phyloP scores from a whole-genome alignment of 768 basidiomycete species.

The Gelatoporia subvermispora region DNA sequence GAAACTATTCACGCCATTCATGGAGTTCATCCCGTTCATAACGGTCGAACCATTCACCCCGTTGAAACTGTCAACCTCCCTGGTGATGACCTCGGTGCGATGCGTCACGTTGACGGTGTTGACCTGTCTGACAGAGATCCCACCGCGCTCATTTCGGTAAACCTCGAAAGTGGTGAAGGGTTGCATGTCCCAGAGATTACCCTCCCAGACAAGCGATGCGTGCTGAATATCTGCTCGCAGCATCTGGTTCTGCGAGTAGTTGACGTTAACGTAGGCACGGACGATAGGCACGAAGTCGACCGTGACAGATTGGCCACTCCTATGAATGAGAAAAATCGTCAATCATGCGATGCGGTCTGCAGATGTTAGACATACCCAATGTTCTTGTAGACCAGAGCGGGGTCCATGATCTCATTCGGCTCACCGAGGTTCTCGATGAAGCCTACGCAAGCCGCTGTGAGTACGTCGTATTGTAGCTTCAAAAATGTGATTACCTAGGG shows the following conservation, averaged over 20 bases:
- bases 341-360: not conserved
- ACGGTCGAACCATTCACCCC: not conserved
- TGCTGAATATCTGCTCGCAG: not conserved
- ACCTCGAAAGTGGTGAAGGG: not conserved
- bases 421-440: conserved; percentile 1
- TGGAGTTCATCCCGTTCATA: not conserved
- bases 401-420: not conserved
- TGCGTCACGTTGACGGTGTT: not conserved
- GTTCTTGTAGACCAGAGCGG: not conserved
- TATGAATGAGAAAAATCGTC: not conserved
- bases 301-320: not conserved
- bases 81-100: not conserved
- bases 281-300: conserved; percentile 5
- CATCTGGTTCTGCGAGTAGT: conserved; percentile 1
- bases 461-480: too few species aligned
- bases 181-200: conserved; percentile 1
- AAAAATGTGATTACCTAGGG: not conserved
- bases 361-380: not conserved
- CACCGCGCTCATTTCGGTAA: not conserved
- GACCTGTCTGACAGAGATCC: not conserved
- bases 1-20: not conserved
- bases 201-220: conserved; percentile 1
- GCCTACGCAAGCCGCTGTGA: not conserved
- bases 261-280: conserved; percentile 2
- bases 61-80: too few species aligned